Base-by-base conservation (phyloP, 441 rosid genomes). In the Erodium texanum region DNA sequence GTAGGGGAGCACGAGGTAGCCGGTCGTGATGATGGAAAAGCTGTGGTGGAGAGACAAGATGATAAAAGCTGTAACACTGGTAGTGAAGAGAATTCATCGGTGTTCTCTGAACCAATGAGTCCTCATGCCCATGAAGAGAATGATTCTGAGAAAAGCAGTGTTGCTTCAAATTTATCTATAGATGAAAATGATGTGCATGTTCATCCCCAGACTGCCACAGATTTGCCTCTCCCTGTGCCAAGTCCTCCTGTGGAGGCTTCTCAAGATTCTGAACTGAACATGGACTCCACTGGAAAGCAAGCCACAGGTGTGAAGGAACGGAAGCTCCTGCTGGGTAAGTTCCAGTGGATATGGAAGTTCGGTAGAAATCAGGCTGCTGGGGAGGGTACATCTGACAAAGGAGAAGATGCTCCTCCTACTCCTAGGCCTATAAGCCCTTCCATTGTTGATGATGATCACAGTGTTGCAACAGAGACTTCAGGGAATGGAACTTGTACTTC, bases 261-360 rank as follows among this genome's bases (percentile, higher is more conserved):
- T 81, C 54, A 66, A 54, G 77, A 67, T 78, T 65, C 76, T 78
- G 83, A 34, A 74, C 59, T 64, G 58, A 73, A 73, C 65, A 70
- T 32, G 3, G 36, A 73, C 11, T 43, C 75, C 2, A 10, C 73
- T 16, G 89, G 68, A 63, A 81, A 75, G 61, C 24, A 75, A 14
- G 71, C 36, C 68, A 73, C 76, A 24, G 64, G 27, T 24, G 19
- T 23, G 8, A 87, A 82, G 83, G 96, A 86, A 74, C 79, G 80
- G 71, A 87, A 82, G 76, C 78, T 74, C 36, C 36, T 32, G 70
- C 84, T 82, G 0, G 89, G 97, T 63, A 94, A 85, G 70, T 84
- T 94, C 79, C 99, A 85, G 68, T 94, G 99, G 99, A 67, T 94
- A 67, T 86, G 92, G 97, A 94, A 86, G 81, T 83, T 93, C 36